phyloP scores from a whole-genome alignment of 2,329 filamentous ascomycete genomes.

The Samsoniella hepiali region DNA sequence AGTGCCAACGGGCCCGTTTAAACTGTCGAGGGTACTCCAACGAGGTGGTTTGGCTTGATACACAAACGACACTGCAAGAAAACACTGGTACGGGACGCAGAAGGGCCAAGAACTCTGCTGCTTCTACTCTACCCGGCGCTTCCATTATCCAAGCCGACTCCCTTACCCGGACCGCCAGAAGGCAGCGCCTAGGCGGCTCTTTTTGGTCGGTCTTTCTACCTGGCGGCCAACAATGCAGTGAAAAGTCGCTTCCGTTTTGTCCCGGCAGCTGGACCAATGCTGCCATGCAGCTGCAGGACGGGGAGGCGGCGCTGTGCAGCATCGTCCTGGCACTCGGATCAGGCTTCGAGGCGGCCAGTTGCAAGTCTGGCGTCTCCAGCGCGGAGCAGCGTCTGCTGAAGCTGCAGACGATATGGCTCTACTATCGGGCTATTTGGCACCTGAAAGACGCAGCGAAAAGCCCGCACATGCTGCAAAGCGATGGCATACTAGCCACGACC shows the following conservation, averaged over 20 bases:
- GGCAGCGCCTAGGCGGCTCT: background rate
- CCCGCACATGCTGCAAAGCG: background rate
- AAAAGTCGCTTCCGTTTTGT: background rate
- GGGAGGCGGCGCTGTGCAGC: background rate
- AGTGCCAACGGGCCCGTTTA: background rate
- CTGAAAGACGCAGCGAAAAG: background rate
- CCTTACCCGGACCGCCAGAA: background rate
- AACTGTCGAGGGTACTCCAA: slow-evolving; percentile 1
- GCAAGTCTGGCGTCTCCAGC: background rate
- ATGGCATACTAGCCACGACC: slow-evolving; percentile 4
- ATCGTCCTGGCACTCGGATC: slow-evolving; percentile 1
- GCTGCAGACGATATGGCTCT: background rate
- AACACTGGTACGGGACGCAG: background rate
- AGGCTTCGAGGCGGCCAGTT: background rate
- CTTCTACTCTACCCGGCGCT: too few relatives aligned
- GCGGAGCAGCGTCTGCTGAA: background rate
- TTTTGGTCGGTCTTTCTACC: slow-evolving; percentile 2
- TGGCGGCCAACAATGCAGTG: background rate
- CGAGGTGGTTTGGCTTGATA: background rate
- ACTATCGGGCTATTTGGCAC: background rate
- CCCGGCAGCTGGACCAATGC: background rate
- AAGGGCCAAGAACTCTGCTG: background rate
- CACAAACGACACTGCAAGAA: background rate
- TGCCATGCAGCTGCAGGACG: background rate
- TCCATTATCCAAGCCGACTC: background rate